Evolutionary conservation across 148 eudicot species (phyloP), one percentile per base, ranked within the genome.

Genomic region (Spergularia bocconei): DNA sequence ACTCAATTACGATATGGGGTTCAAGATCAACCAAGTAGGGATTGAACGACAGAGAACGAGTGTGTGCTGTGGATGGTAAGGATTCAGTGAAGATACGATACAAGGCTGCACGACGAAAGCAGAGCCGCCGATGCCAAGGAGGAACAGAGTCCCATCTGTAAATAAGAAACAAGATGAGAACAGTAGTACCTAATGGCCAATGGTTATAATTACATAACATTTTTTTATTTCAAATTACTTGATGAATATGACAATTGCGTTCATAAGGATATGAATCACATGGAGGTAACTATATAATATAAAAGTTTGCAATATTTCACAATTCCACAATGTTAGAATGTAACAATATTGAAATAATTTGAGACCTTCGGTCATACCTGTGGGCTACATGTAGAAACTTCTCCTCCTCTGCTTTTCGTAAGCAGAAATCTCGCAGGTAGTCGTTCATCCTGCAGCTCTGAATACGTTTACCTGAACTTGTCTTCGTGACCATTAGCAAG

Each of bases 371-470:
- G 38, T 33, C 67, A 63, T 63, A 63, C 67, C 67, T 63, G 67
- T 63, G 67, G 2, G 17, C n/a, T 13, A 63, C 36, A 63, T 63
- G 67, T 63, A 63, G 48, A 63, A 63, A 63, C n/a, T 5, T 63
- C 48, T 63, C 67, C 47, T 63, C 67, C 36, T 63, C 67, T 5
- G 67, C 67, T 36, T 63, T 63, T 6, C 7, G 67, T 5, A 36
- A 2, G 33, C 67, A 63, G n/a, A 50, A 68, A n/a, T 68, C 71
- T 20, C 57, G 71, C 2, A 68, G 38, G 57, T 48, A 50, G 11
- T 68, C 71, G 54, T 68, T 33, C 56, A 68, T 68, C 15, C 71
- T 68, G 23, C 71, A 68, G 5, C 13, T 63, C 50, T 68, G 71
- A 20, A 68, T 68, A 7, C 33, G 55, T 7, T 21, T 21, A 21